Evolutionary conservation across 495 filamentous ascomycete genomes (phyloP), one percentile per base, ranked within the genome.

Genomic region (Pyrenula massariospora): DNA sequence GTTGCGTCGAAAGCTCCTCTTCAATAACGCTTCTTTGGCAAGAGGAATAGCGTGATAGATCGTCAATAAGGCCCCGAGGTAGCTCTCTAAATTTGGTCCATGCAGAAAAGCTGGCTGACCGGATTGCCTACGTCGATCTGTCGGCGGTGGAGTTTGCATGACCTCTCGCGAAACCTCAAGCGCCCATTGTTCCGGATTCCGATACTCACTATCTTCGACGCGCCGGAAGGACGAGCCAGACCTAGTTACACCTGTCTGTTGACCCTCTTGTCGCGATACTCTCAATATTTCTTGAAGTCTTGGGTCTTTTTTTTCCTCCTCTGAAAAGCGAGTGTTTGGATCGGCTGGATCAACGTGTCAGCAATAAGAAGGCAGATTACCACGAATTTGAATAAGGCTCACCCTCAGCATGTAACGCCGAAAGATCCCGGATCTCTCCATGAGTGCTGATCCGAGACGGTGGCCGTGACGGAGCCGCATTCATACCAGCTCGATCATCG

Each of bases 41-140:
- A 84, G 70, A n/a, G 91, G 91, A 56, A 96, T 92, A 48, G 84
- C 75, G 63, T 92, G 87, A n/a, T 88, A 73, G 50, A 94, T 91
- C 11, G 86, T 89, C 36, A 96, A 58, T 1, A 92, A 67, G 0
- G 77, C 81, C 22, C 86, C 83, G 12, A 95, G 68, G 58, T 82
- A 81, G 52, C 84, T 76, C 23, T 69, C 67, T 15, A 71, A 73
- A 2, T 77, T 76, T 12, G 81, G 78, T 50, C 86, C 83, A 52
- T 83, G 84, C 50, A 96, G 71, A 57, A 95, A 92, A 0, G 81
- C 83, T 1, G 89, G 89, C 21, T 77, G 75, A 54, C 73, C 76
- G 8, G 67, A 63, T 5, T 71, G 67, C 57, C 86, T 77, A 63
- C 78, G 83, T 49, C 90, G 80, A 47, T 81, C 74, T 24, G 74